A percentile compares a stretch with the other conserved stretches of the same genome.
Conservation (phyloP, 148 eudicot species). For the Rhododendron griersonianum region DNA sequence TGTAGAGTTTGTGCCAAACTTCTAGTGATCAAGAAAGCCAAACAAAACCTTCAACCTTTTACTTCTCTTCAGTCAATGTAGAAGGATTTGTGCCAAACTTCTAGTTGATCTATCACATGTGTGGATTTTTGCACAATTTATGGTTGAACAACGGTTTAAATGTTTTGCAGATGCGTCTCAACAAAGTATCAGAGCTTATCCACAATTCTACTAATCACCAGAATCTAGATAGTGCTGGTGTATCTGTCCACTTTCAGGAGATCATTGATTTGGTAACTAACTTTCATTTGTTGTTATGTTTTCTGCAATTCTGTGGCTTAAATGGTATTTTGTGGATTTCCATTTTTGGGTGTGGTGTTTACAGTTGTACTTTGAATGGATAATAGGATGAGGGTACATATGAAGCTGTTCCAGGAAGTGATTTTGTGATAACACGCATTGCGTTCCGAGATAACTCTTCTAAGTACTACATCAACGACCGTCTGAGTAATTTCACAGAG, state of each 20-base stretch:
- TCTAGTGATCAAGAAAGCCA: not conserved
- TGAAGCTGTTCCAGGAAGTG: slow-evolving; percentile 87
- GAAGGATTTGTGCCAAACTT: no score
- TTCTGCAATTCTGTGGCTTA: not conserved
- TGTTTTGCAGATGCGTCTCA: slow-evolving; percentile 81
- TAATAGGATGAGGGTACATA: slow-evolving; percentile 75
- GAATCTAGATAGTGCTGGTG: slow-evolving; percentile 88
- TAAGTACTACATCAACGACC: slow-evolving; percentile 76
- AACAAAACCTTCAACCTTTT: not conserved
- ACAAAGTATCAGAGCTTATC: slow-evolving; percentile 96
- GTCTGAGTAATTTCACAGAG: slow-evolving; percentile 76
- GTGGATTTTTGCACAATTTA: not conserved
- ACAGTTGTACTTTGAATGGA: not conserved
- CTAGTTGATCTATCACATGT: not conserved
- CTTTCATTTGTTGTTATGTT: not conserved
- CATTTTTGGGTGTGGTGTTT: not conserved
- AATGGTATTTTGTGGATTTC: not conserved
- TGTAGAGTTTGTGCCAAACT: not conserved
- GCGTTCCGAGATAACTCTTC: slow-evolving; percentile 90
- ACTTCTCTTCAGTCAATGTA: not conserved
- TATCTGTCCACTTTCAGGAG: slow-evolving; percentile 95
- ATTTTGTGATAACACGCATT: slow-evolving; percentile 76
- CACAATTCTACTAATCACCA: slow-evolving; percentile 94
- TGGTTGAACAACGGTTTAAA: not conserved
- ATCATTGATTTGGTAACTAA: slow-evolving; percentile 72